Base-by-base conservation (phyloP, 805 yeast species). In the Tetrapisispora nanseiensis region DNA sequence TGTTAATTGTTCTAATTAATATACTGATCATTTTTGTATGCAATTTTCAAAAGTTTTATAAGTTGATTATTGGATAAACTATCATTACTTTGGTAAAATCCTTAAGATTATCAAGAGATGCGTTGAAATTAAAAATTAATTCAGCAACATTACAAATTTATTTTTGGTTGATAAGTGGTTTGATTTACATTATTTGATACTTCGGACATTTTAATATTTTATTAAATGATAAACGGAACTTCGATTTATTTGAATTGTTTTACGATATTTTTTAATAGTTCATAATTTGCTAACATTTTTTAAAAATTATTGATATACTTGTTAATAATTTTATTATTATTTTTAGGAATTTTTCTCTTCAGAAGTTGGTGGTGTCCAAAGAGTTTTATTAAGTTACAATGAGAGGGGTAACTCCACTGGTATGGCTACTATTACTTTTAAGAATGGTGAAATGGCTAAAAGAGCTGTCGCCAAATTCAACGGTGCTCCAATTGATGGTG, bases 401-500 rank as follows among this genome's bases (percentile, higher is more conserved):
- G 86, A 81, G 66, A 79, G 75, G 62, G 98, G 97, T 41, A 78
- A 78, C 65, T 86, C 95, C 50, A 83, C 83, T 49, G 98, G 98
- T 66, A 76, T 80, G 69, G 95, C 95, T 49, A 86, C 92, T 44
- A 76, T 92, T 56, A 71, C 80, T 45, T 92, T 92, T 72, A 77
- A 69, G 58, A 70, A 72, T 45, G 63, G 75, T 40, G 79, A 80
- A 46, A 72, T 74, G 61, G 97, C 97, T 40, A 67, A 75, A 47
- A 72, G 69, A 56, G 95, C 96, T 39, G 84, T 84, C 56, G 76
- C 78, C 57, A 80, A 80, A 57, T 90, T 82, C 70, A 84, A 90
- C 65, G 90, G 92, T 58, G 90, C 95, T 35, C 89, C 95, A 57
- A 84, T 92, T 55, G 98, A 92, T 61, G 80, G 80, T 42, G 97